These are phyloP conservation scores for Trichosanthes truncata DNA, from an alignment of 306 rosid species.

Conservation along the genomic window DNA sequence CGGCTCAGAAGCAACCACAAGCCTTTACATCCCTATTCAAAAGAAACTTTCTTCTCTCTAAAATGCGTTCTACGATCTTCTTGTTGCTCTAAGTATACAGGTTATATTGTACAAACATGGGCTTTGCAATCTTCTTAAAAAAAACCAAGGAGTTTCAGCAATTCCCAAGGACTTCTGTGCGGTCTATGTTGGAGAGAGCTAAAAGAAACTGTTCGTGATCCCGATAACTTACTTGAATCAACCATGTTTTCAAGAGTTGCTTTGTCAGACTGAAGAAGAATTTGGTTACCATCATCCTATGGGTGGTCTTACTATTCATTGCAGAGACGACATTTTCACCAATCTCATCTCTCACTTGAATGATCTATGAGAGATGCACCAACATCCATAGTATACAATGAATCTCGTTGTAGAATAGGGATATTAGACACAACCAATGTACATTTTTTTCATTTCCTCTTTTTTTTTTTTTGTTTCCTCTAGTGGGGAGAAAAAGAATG, in stretches of 20 bases:
- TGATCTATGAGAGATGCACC: not conserved
- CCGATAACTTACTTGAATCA: conserved; percentile 31
- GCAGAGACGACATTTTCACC: not conserved
- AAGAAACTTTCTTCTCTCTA: not conserved
- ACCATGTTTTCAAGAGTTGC: conserved; percentile 24
- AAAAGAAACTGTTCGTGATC: conserved; percentile 23
- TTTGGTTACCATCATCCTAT: conserved; percentile 27
- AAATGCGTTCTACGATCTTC: not conserved
- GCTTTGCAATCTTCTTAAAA: not conserved
- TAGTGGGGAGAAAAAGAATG: not conserved
- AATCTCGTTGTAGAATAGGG: not conserved
- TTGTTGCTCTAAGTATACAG: not conserved
- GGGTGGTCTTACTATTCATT: conserved; percentile 29
- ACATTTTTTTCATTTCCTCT: not conserved
- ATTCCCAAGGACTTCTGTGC: conserved; percentile 21
- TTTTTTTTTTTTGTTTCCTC: not conserved
- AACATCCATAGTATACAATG: not conserved
- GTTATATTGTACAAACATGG: not conserved
- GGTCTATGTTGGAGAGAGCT: conserved; percentile 32
- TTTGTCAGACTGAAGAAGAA: conserved; percentile 27
- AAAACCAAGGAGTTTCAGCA: not conserved
- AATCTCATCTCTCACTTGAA: not conserved
- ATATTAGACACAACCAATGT: not conserved
- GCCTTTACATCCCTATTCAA: not conserved
- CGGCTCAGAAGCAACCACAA: not conserved